Evolutionary conservation across 2,329 filamentous ascomycete species (phyloP).

Genomic region (Balansia obtecta): DNA sequence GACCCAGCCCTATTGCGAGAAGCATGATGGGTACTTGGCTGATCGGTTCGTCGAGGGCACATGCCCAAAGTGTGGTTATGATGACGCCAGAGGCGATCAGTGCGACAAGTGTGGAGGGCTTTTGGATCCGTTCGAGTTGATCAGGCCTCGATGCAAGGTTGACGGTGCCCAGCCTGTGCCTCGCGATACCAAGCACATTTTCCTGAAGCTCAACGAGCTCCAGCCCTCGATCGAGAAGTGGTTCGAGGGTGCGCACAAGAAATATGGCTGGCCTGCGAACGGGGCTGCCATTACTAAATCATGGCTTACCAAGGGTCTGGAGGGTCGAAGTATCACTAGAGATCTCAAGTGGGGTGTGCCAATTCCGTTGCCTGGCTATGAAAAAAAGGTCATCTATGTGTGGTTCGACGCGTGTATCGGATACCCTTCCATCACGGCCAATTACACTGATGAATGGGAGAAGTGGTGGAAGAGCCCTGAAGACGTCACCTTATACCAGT

Average conservation of each 20-base stretch:
- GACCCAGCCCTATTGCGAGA: slow-evolving; percentile 80
- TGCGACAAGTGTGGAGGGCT: slow-evolving; percentile 64
- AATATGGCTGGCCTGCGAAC: slow-evolving; percentile 67
- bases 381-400: slow-evolving; percentile 71
- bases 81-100: slow-evolving; percentile 61
- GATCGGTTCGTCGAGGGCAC: slow-evolving; percentile 76
- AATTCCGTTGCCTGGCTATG: slow-evolving; percentile 38
- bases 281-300: slow-evolving; percentile 64
- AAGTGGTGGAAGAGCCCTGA: slow-evolving; percentile 90
- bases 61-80: slow-evolving; percentile 61
- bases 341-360: slow-evolving; percentile 82
- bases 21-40: slow-evolving; percentile 65
- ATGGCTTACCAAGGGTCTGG: slow-evolving; percentile 74
- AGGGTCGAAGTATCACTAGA: slow-evolving; percentile 78
- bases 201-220: slow-evolving; percentile 74
- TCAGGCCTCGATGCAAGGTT: slow-evolving; percentile 84
- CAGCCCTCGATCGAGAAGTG: slow-evolving; percentile 67
- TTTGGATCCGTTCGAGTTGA: slow-evolving; percentile 60
- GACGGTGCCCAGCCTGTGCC: slow-evolving; percentile 71
- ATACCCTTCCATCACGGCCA: slow-evolving; percentile 89
- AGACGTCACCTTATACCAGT: slow-evolving; percentile 80
- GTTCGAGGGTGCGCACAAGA: slow-evolving; percentile 59
- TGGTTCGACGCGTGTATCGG: slow-evolving; percentile 91
- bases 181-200: slow-evolving; percentile 79
- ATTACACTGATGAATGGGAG: slow-evolving; percentile 81